These are phyloP conservation scores for Barnettozyma wickerhamii DNA, from an alignment of 805 yeast genomes.

Conservation along the genomic window DNA sequence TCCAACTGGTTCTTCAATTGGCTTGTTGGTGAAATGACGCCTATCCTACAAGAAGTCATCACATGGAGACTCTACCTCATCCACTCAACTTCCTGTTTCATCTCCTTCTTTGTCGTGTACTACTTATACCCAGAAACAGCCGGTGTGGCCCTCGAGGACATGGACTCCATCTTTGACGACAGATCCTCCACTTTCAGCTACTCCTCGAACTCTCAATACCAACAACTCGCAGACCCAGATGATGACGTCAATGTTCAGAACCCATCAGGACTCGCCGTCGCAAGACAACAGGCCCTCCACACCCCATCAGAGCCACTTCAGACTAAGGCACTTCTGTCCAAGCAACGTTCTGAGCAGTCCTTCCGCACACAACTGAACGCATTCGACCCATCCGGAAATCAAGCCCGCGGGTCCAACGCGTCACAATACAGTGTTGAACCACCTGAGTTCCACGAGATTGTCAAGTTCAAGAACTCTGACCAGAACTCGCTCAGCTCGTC, in stretches of 20 bases:
- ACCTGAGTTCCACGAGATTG: conserved; percentile 34
- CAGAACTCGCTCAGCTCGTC: conserved; percentile 29
- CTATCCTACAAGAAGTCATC: conserved; percentile 71
- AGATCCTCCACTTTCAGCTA: conserved; percentile 31
- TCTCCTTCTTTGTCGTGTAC: conserved; percentile 70
- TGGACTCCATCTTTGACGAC: conserved; percentile 88
- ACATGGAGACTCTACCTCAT: conserved; percentile 78
- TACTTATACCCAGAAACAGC: conserved; percentile 84
- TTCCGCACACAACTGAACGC: conserved; percentile 20
- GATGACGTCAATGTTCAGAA: conserved; percentile 4
- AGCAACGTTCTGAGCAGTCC: conserved; percentile 22
- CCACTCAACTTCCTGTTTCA: conserved; percentile 73
- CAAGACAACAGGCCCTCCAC: conserved; percentile 34
- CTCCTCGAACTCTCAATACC: conserved; percentile 22
- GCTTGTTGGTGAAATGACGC: conserved; percentile 89
- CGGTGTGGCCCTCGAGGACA: conserved; percentile 83
- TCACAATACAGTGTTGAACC: conserved; percentile 29
- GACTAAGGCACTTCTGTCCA: conserved; percentile 13
- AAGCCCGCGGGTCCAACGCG: conserved; percentile 4
- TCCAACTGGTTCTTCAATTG: conserved; percentile 92
- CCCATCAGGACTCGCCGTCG: conserved; percentile 39
- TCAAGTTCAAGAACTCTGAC: conserved; percentile 29
- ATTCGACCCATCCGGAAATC: conserved; percentile 10
- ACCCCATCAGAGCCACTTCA: conserved; percentile 17
- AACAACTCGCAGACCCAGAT: conserved; percentile 5